Evolutionary conservation across 805 yeast genomes (phyloP), one percentile per base, ranked within the genome.

Genomic region (Pichia ethanolica): DNA sequence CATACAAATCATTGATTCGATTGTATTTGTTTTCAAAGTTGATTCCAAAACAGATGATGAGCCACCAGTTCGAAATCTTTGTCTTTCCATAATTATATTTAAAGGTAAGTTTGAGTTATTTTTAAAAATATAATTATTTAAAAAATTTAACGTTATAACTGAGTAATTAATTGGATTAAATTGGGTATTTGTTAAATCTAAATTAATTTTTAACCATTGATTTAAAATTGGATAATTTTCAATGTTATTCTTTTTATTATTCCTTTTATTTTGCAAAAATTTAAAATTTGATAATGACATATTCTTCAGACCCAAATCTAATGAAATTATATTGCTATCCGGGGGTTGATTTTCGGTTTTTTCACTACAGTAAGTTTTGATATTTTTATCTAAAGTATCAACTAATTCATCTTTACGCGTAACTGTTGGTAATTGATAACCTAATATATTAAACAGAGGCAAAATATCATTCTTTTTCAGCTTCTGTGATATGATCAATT

Each of bases 11-110:
- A 76, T 74, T 13, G 72, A 70, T 56, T 82, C 88, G 35, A 82
- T 56, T 26, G 79, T 69, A 48, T 79, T 81, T 5, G 78, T 73
- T 45, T 73, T 70, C 32, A 81, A 59, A 4, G 81, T 72, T 48
- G 73, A 71, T 48, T 80, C 83, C 5, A 77, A 65, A 1, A 82
- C 73, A 14, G 60, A 62, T 10, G 69, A 65, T 2, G 75, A 66
- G 0, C 82, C 76, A 53, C 63, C 64, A 0, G 79, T 70, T 45
- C 86, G 67, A 39, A 74, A 67, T 38, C 87, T 57, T 59, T 82
- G 88, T 49, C 79, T 58, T 56, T 82, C 88, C 3, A 82, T 64
- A 10, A 81, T 56, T 3, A 78, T 68, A 3, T 50, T 20, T 12
- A 38, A 1, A 7, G 30, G 42, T 9, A 5, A 27, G 9, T 10